Conservation (phyloP, 768 basidiomycete species). For the Rickenella mellea region DNA sequence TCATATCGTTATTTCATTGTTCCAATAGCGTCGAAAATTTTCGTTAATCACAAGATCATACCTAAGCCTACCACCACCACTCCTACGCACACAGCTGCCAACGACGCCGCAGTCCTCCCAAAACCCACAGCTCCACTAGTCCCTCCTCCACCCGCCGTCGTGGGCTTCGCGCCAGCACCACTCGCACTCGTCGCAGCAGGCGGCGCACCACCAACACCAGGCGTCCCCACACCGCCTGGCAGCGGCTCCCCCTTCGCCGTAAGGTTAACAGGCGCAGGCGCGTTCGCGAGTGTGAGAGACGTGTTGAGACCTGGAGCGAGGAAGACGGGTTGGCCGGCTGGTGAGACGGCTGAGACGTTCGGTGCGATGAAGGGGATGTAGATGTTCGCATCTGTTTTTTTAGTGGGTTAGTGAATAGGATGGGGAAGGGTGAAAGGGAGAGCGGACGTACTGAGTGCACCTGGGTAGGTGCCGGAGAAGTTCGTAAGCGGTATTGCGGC, state of each 20-base stretch:
- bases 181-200: no score
- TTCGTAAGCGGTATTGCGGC: constrained; percentile 27
- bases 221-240: no score
- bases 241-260: constrained; percentile 16
- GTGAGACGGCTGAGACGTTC: constrained; percentile 25
- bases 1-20: no score
- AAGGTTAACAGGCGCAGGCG: constrained; percentile 33
- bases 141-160: no score
- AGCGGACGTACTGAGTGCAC: constrained; percentile 36
- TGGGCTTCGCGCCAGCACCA: no score
- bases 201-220: no score
- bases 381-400: constrained; percentile 14
- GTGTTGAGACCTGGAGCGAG: constrained; percentile 23
- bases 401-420: not conserved
- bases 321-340: constrained; percentile 35
- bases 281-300: constrained; percentile 21
- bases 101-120: no score
- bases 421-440: not conserved
- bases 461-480: constrained; percentile 29
- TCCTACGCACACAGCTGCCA: no score
- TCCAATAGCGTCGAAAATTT: no score
- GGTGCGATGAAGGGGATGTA: constrained; percentile 40
- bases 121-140: no score
- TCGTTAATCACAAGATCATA: no score
- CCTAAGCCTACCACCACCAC: no score